phyloP scores from a whole-genome alignment of 345 rosid genomes.

The Linum usitatissimum region DNA sequence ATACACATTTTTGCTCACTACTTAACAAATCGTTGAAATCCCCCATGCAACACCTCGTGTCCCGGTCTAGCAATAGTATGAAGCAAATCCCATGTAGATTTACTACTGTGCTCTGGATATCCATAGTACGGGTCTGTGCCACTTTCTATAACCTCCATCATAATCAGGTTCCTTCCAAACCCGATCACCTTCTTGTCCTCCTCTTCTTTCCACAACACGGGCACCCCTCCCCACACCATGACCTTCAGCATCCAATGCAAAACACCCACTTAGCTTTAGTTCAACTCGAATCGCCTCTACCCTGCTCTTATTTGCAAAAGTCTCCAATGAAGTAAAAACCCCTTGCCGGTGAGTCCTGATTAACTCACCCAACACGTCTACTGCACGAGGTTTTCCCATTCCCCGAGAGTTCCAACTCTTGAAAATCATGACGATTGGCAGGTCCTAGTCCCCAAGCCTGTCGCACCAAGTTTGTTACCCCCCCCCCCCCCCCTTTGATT shows the following conservation, averaged over 20 bases:
- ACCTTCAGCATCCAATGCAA: neutral
- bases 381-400: neutral
- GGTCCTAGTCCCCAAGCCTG: neutral
- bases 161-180: neutral
- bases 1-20: neutral
- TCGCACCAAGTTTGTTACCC: neutral
- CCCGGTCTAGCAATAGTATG: neutral
- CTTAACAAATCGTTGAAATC: neutral
- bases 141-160: no score
- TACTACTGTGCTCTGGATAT: no score
- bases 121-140: neutral
- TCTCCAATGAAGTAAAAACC: neutral
- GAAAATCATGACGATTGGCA: neutral
- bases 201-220: neutral
- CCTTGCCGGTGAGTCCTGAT: neutral
- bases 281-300: neutral
- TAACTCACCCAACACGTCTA: neutral
- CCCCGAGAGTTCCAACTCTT: neutral
- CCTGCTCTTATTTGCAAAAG: neutral
- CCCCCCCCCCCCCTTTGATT: no score
- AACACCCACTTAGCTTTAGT: neutral
- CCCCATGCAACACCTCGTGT: neutral
- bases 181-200: neutral
- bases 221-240: neutral
- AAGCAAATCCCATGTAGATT: neutral